Evolutionary conservation across 352 stramenopile species (phyloP), one percentile per base, ranked within the genome.

Genomic region (Phytophthora megakarya): DNA sequence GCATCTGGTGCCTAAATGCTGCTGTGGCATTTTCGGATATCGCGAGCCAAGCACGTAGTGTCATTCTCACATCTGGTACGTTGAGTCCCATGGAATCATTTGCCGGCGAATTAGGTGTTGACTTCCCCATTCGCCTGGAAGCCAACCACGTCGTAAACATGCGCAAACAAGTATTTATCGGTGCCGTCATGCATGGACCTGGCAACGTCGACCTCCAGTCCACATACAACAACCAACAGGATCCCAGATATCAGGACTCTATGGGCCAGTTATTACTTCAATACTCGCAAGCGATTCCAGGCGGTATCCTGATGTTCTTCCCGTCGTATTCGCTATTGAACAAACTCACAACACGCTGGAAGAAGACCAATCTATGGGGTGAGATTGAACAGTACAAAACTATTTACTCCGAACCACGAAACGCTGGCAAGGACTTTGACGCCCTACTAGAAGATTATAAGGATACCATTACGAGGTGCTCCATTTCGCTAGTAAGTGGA

Each of bases 61-160:
- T 96, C 16, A 89, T 96, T 53, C 62, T 96, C 18, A 93, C 88
- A 18, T 95, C 85, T 5, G 88, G 88, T 12, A 96, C 88, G 13
- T 60, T 96, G 25, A 93, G 84, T 50, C 88, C 88, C 5, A 93
- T 96, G 85, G 87, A 93, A 6, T 93, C 87, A n/a, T 95, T 95
- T 63, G 85, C 80, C 2, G 84, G 84, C 1, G 88, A 96, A 47
- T 64, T 96, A 10, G 86, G 88, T 4, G 80, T 85, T 0, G 80
- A 90, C 26, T 96, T 96, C 26, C 77, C 82, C 1, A 89, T 96
- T 51, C 87, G 83, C 0, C 49, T 96, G 0, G 88, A 96, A 47
- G 85, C 86, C 5, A 95, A 93, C 38, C 88, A 96, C 53, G 86
- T 96, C 1, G 84, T 96, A 8, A 88, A 95, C 42, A 93, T 96